Conservation (phyloP, 169 alveolate species). For the Amoebophrya sp. region DNA sequence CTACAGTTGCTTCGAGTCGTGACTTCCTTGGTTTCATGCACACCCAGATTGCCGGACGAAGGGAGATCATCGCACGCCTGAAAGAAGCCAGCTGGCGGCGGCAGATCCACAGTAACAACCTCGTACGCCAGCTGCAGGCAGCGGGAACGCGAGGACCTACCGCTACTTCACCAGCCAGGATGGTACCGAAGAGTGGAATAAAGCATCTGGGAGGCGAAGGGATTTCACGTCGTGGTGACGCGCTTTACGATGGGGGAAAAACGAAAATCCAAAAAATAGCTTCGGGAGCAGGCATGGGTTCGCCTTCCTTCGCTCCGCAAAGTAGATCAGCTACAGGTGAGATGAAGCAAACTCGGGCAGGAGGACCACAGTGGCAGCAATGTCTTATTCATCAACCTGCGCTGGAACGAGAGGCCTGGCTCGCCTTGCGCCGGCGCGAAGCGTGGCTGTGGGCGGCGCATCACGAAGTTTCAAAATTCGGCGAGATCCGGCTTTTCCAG, state of each 20-base stretch:
- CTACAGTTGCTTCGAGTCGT: neutral
- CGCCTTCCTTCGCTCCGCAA: too few species aligned
- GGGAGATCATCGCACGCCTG: neutral
- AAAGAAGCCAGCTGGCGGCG: neutral
- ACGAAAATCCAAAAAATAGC: too few species aligned
- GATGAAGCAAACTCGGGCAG: too few species aligned
- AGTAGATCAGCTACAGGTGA: too few species aligned
- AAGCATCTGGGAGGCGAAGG: too few species aligned
- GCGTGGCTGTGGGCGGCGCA: neutral
- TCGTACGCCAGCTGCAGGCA: neutral
- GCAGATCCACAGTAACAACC: neutral
- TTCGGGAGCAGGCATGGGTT: too few species aligned
- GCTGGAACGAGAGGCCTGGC: neutral
- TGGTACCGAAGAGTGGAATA: neutral
- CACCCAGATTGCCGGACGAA: neutral
- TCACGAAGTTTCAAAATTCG: neutral
- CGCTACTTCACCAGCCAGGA: too few species aligned
- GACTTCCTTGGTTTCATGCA: neutral
- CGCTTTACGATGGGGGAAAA: too few species aligned
- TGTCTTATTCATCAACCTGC: too few species aligned
- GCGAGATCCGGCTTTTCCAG: neutral
- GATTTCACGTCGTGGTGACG: too few species aligned
- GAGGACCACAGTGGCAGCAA: too few species aligned
- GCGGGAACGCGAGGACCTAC: too few species aligned
- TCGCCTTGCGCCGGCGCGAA: neutral